Percentiles rank a stretch among this genome's conserved stretches.
These are phyloP conservation scores for Phytophthora nicotianae DNA, from an alignment of 352 stramenopile genomes.

Conservation along the genomic window DNA sequence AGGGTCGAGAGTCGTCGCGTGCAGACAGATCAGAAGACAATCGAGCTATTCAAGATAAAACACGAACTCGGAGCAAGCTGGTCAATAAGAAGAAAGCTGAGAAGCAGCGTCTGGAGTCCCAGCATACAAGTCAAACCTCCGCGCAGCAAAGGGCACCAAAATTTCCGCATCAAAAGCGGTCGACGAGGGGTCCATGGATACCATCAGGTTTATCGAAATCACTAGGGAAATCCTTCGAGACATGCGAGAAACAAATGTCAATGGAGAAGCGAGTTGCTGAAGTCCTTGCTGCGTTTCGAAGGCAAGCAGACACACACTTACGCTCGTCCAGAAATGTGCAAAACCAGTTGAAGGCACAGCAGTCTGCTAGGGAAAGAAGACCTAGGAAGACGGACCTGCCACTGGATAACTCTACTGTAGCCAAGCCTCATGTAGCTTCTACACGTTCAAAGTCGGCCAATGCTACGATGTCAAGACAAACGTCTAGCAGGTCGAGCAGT, in stretches of 20 bases:
- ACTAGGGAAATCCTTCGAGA: neutral
- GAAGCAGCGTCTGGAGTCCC: constrained; percentile 3
- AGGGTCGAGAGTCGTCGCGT: constrained; percentile 8
- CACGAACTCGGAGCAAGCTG: constrained; percentile 19
- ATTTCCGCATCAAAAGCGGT: constrained; percentile 5
- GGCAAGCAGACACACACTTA: constrained; percentile 13
- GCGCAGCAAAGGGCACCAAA: constrained; percentile 7
- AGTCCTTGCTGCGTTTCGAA: constrained; percentile 22
- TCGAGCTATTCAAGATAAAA: constrained; percentile 17
- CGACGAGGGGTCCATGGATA: constrained; percentile 14
- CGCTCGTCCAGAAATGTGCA: constrained; percentile 14
- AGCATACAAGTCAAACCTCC: neutral
- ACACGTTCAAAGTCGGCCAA: constrained; percentile 6
- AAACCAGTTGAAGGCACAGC: constrained; percentile 19
- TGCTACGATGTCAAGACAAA: neutral
- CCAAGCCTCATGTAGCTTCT: neutral
- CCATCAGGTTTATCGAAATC: constrained; percentile 16
- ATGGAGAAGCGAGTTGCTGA: constrained; percentile 21
- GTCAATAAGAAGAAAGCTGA: constrained; percentile 17
- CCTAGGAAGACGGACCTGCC: neutral
- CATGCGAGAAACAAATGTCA: constrained; percentile 1
- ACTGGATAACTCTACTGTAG: neutral
- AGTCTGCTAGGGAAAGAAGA: neutral
- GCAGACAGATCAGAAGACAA: neutral
- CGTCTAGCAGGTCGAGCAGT: neutral